These are phyloP conservation scores for Lasiosphaeria ovina DNA, from an alignment of 495 filamentous ascomycete genomes.

Conservation along the genomic window DNA sequence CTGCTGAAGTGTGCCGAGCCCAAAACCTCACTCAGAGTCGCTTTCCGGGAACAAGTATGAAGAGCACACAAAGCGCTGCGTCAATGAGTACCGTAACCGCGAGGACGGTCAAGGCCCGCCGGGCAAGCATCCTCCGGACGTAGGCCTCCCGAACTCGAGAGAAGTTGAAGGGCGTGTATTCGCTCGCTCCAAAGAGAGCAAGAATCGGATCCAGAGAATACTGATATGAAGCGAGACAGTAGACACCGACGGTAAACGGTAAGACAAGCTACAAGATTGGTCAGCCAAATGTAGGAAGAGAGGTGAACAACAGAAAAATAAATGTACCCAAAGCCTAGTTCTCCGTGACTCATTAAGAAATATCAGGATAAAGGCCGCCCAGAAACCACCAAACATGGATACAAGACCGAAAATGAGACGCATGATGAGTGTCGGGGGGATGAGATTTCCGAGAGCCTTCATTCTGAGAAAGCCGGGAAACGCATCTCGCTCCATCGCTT, in stretches of 20 bases:
- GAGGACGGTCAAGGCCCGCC: slow-evolving; percentile 75
- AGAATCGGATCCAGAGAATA: slow-evolving; percentile 91
- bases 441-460: slow-evolving; percentile 92
- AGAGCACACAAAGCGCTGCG: slow-evolving; percentile 72
- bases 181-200: slow-evolving; percentile 83
- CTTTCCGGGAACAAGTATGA: slow-evolving; percentile 91
- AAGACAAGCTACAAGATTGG: slow-evolving; percentile 67
- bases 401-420: slow-evolving; percentile 83
- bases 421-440: slow-evolving; percentile 80
- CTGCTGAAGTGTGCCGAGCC: background rate
- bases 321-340: slow-evolving; percentile 75
- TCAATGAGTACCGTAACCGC: slow-evolving; percentile 70
- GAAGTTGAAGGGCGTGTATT: slow-evolving; percentile 93
- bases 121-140: slow-evolving; percentile 75
- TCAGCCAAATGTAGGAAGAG: slow-evolving; percentile 15
- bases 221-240: slow-evolving; percentile 84
- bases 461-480: slow-evolving; percentile 94
- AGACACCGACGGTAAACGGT: slow-evolving; percentile 89
- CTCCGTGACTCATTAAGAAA: slow-evolving; percentile 74
- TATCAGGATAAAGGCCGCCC: slow-evolving; percentile 89
- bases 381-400: slow-evolving; percentile 85
- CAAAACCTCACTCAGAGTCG: slow-evolving; percentile 53
- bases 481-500: slow-evolving; percentile 98
- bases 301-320: slow-evolving; percentile 21
- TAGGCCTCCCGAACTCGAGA: slow-evolving; percentile 83